Evolutionary conservation across 2,329 filamentous ascomycete species (phyloP).

Genomic region (Polychaeton citri): DNA sequence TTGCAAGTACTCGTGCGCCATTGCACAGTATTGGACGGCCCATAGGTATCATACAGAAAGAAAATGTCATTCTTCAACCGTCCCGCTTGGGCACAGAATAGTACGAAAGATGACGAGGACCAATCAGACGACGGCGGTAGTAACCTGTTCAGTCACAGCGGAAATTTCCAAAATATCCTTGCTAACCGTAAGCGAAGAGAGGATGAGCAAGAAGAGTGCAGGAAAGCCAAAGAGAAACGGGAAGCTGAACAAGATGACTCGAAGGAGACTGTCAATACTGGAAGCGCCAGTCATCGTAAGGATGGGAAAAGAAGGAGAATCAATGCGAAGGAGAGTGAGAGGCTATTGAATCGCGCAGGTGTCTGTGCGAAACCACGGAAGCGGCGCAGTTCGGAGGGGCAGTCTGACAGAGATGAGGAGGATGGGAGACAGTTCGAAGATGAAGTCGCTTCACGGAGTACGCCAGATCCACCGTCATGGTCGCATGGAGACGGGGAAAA

Average conservation of each 20-base stretch:
- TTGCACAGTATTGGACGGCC: too few relatives aligned
- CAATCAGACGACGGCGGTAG: conserved; percentile 10
- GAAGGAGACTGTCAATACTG: conserved; percentile 3
- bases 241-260: conserved; percentile 11
- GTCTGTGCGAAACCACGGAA: conserved; percentile 3
- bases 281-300: not conserved
- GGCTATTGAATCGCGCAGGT: conserved; percentile 9
- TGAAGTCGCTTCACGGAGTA: conserved; percentile 1
- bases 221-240: conserved; percentile 16
- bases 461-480: conserved; percentile 2
- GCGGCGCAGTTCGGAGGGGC: conserved; percentile 6
- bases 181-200: conserved; percentile 13
- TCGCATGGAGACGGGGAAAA: not conserved
- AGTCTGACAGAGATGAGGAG: conserved; percentile 4
- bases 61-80: conserved; percentile 21
- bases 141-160: conserved; percentile 31
- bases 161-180: conserved; percentile 24
- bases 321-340: conserved; percentile 12
- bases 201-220: conserved; percentile 14
- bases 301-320: conserved; percentile 17
- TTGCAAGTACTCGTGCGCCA: too few relatives aligned
- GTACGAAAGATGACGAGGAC: conserved; percentile 4
- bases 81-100: conserved; percentile 10
- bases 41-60: too few relatives aligned
- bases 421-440: conserved; percentile 2